Percentiles rank a stretch among this genome's conserved stretches.
phyloP scores from a whole-genome alignment of 306 rosid species.

The Betula pendula region DNA sequence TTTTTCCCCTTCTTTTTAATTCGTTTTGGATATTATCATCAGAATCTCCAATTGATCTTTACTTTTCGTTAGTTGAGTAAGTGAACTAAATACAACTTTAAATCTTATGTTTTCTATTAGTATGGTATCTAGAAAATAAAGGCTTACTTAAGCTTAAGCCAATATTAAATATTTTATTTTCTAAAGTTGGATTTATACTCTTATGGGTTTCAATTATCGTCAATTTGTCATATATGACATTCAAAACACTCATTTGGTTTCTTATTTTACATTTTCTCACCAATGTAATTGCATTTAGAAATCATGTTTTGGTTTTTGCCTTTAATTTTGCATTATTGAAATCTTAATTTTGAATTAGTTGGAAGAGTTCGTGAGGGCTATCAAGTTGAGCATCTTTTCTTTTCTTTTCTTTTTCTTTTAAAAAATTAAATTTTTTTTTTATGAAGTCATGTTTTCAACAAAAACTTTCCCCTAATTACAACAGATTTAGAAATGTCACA shows the following conservation, averaged over 20 bases:
- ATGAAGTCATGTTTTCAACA: too few relatives aligned
- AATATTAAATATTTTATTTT: not conserved
- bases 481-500: too few relatives aligned
- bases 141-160: not conserved
- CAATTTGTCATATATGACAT: not conserved
- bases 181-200: not conserved
- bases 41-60: not conserved
- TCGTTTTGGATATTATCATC: not conserved
- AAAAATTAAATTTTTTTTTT: too few relatives aligned
- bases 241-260: slow-evolving; percentile 7
- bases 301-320: not conserved
- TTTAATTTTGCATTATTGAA: slow-evolving; percentile 30
- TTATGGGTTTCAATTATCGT: slow-evolving; percentile 5
- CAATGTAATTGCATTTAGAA: slow-evolving; percentile 2
- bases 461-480: too few relatives aligned
- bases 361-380: slow-evolving; percentile 92
- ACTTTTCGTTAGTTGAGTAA: too few relatives aligned
- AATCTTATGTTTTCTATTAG: too few relatives aligned
- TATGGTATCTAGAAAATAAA: not conserved
- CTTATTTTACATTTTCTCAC: slow-evolving; percentile 20
- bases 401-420: too few relatives aligned
- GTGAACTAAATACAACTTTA: too few relatives aligned
- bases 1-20: not conserved
- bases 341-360: slow-evolving; percentile 48
- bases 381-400: slow-evolving; percentile 77